phyloP scores from a whole-genome alignment of 2,329 filamentous ascomycete genomes.

The Cladophialophora carrionii region DNA sequence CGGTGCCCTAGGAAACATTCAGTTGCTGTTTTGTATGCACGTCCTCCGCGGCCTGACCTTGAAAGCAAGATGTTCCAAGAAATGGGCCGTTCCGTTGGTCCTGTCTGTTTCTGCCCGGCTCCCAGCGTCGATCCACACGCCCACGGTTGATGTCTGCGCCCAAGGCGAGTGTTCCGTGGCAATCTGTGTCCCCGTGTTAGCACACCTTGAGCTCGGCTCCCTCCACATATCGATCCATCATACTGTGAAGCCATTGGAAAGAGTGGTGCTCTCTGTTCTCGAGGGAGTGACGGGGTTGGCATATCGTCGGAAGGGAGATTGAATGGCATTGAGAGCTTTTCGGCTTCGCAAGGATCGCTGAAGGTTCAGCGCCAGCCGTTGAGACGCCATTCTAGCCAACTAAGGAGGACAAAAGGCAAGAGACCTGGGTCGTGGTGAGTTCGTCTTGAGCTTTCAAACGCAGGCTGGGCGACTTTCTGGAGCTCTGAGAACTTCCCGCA shows the following conservation, averaged over 20 bases:
- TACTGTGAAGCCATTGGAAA: conserved; percentile 97
- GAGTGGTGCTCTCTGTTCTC: conserved; percentile 92
- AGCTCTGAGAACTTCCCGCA: conserved; percentile 20
- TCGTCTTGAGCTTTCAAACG: conserved; percentile 28
- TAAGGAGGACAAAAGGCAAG: conserved; percentile 15
- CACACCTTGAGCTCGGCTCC: neutral
- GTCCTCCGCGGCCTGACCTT: conserved; percentile 67
- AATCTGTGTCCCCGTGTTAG: conserved; percentile 63
- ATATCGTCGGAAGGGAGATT: conserved; percentile 80
- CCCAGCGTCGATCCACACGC: conserved; percentile 99
- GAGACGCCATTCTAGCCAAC: conserved; percentile 74
- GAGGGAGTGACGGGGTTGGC: conserved; percentile 79
- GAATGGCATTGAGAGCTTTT: conserved; percentile 76
- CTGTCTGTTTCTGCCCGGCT: conserved; percentile 96
- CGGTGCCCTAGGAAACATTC: conserved; percentile 69
- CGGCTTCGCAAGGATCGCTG: conserved; percentile 86
- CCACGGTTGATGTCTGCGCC: conserved; percentile 96
- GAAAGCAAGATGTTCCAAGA: conserved; percentile 99
- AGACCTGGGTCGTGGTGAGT: conserved; percentile 12
- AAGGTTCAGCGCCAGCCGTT: conserved; percentile 94
- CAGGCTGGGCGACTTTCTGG: conserved; percentile 16
- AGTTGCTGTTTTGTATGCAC: conserved; percentile 19
- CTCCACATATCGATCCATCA: conserved; percentile 35
- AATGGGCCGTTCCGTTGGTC: conserved; percentile 99
- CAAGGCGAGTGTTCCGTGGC: conserved; percentile 97